Evolutionary conservation across 768 basidiomycete genomes (phyloP).

Genomic region (Glaciozyma martinii): DNA sequence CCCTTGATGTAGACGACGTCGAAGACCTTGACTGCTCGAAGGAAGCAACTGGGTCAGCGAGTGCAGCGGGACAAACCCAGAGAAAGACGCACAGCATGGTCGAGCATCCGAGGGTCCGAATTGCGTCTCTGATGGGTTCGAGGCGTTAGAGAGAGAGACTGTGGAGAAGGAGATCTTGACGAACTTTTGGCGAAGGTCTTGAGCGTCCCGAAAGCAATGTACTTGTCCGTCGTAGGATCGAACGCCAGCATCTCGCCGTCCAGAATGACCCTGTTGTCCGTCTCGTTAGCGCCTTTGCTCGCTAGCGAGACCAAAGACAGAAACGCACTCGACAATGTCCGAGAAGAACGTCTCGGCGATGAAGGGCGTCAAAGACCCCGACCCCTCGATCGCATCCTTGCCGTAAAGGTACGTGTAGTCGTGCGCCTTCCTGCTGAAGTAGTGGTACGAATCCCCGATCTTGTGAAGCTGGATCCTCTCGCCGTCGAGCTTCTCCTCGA

Average conservation of each 20-base stretch:
- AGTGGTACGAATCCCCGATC: conserved; percentile 79
- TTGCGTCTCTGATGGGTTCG: conserved; percentile 48
- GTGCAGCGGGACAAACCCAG: not conserved
- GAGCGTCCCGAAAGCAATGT: conserved; percentile 83
- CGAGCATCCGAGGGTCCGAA: conserved; percentile 59
- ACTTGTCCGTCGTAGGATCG: conserved; percentile 81
- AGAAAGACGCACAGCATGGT: conserved; percentile 72
- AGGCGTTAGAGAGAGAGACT: conserved; percentile 4
- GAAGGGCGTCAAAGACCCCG: conserved; percentile 78
- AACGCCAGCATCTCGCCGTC: conserved; percentile 99
- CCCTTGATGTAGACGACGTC: conserved; percentile 78
- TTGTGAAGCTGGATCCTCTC: conserved; percentile 95
- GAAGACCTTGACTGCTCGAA: conserved; percentile 79
- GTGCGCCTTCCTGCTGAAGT: conserved; percentile 82
- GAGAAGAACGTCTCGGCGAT: conserved; percentile 68
- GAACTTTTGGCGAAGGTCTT: conserved; percentile 84
- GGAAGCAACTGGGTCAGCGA: no score
- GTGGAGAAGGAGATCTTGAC: conserved; percentile 17
- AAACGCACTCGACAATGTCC: conserved; percentile 66
- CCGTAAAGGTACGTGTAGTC: conserved; percentile 90
- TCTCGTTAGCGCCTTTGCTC: not conserved
- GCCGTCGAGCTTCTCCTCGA: conserved; percentile 96
- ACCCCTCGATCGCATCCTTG: conserved; percentile 50
- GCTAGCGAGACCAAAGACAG: not conserved
- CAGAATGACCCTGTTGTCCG: conserved; percentile 61